phyloP scores from a whole-genome alignment of 2,329 filamentous ascomycete genomes.

The Diaporthe longicolla region DNA sequence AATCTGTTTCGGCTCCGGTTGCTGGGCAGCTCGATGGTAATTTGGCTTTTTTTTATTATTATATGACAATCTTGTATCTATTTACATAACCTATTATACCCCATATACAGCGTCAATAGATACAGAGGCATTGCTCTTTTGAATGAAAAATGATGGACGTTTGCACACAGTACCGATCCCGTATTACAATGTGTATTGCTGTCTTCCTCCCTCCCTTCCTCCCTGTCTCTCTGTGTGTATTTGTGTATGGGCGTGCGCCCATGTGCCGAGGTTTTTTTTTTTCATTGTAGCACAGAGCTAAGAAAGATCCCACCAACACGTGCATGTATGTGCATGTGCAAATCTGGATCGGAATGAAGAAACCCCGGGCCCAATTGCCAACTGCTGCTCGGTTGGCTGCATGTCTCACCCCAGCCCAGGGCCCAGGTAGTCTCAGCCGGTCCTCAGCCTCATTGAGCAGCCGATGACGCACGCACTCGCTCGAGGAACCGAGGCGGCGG shows the following conservation, averaged over 20 bases:
- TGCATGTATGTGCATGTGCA: slow-evolving; percentile 22
- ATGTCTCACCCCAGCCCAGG: background rate
- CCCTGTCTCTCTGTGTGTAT: too few species aligned
- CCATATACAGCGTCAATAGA: slow-evolving; percentile 34
- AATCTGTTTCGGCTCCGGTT: slow-evolving; percentile 5
- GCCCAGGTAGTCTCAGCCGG: slow-evolving; percentile 15
- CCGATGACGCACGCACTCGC: slow-evolving; percentile 17
- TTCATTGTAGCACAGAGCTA: background rate
- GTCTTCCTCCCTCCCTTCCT: too few species aligned
- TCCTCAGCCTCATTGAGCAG: slow-evolving; percentile 1
- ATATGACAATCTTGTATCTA: slow-evolving; percentile 20
- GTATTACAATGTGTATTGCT: background rate
- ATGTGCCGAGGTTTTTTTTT: too few species aligned
- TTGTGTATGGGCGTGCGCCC: too few species aligned
- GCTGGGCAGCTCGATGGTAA: slow-evolving; percentile 19
- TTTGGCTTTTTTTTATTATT: background rate
- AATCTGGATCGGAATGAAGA: slow-evolving; percentile 12
- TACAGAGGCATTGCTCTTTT: slow-evolving; percentile 23
- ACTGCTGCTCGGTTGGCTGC: too few species aligned
- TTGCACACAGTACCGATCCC: background rate
- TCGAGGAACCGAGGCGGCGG: slow-evolving; percentile 20
- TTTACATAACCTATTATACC: slow-evolving; percentile 31
- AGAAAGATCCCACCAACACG: background rate
- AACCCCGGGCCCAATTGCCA: background rate
- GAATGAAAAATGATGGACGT: background rate